Evolutionary conservation across 306 rosid species (phyloP).

Genomic region (Cicer arietinum): DNA sequence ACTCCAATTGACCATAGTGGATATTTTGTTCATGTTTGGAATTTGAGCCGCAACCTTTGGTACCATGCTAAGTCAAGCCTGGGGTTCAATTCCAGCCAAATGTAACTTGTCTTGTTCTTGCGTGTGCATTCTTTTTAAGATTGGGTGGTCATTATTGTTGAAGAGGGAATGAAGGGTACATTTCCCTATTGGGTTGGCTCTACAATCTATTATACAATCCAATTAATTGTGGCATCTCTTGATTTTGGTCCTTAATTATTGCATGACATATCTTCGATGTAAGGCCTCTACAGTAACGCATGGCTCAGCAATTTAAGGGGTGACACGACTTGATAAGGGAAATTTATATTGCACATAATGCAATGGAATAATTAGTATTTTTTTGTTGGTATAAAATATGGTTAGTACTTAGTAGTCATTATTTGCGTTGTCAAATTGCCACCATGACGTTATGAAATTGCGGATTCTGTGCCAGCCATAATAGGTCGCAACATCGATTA

Average conservation of each 20-base stretch:
- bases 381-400: not conserved
- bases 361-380: not conserved
- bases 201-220: not conserved
- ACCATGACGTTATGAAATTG: not conserved
- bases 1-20: not conserved
- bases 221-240: not conserved
- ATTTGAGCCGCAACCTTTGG: not conserved
- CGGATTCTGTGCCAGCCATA: not conserved
- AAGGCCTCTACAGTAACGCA: not conserved
- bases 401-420: not conserved
- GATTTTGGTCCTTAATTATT: not conserved
- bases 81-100: not conserved
- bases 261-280: not conserved
- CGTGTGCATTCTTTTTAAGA: not conserved
- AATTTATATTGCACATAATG: conserved; percentile 13
- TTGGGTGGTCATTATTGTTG: not conserved
- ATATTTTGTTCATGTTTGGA: not conserved
- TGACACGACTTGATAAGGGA: not conserved
- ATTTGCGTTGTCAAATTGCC: not conserved
- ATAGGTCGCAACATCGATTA: not conserved
- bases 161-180: not conserved
- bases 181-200: not conserved
- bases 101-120: not conserved
- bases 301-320: not conserved
- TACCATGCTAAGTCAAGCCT: not conserved